Evolutionary conservation across 176 grass and related monocot genomes (phyloP).

Genomic region (Phoenix dactylifera): DNA sequence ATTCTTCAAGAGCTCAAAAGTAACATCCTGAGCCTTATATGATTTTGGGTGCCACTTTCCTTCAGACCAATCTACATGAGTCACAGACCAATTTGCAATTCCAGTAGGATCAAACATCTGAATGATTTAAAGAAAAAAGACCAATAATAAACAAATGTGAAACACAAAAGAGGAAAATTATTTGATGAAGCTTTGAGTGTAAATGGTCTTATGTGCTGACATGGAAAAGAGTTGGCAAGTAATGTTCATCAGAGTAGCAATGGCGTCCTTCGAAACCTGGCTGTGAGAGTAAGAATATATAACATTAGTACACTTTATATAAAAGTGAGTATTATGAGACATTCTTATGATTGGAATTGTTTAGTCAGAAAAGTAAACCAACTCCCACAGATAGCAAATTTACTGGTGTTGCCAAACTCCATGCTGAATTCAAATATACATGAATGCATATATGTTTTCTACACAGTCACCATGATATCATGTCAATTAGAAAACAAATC

Average conservation of each 20-base stretch:
- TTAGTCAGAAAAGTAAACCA: too few species aligned
- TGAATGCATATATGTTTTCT: too few species aligned
- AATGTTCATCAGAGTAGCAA: conserved; percentile 91
- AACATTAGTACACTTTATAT: conserved; percentile 2
- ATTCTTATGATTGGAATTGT: too few species aligned
- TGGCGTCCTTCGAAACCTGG: conserved; percentile 76
- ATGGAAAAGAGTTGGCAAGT: conserved; percentile 73
- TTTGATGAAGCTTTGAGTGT: neutral
- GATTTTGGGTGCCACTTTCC: conserved; percentile 96
- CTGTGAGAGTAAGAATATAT: conserved; percentile 38
- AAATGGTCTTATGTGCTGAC: conserved; percentile 35
- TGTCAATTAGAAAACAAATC: too few species aligned
- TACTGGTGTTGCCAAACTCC: too few species aligned
- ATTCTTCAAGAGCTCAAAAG: conserved; percentile 72
- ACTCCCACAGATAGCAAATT: too few species aligned
- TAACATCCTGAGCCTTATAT: conserved; percentile 64
- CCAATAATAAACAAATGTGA: neutral
- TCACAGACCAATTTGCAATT: conserved; percentile 88
- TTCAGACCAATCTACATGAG: conserved; percentile 93
- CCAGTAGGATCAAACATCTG: conserved; percentile 87
- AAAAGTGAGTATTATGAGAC: neutral
- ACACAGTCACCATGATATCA: too few species aligned
- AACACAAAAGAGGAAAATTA: neutral
- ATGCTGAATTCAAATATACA: too few species aligned
- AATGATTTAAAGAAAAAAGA: neutral